phyloP scores from a whole-genome alignment of 2,329 filamentous ascomycete species.

The Colletotrichum agaves region DNA sequence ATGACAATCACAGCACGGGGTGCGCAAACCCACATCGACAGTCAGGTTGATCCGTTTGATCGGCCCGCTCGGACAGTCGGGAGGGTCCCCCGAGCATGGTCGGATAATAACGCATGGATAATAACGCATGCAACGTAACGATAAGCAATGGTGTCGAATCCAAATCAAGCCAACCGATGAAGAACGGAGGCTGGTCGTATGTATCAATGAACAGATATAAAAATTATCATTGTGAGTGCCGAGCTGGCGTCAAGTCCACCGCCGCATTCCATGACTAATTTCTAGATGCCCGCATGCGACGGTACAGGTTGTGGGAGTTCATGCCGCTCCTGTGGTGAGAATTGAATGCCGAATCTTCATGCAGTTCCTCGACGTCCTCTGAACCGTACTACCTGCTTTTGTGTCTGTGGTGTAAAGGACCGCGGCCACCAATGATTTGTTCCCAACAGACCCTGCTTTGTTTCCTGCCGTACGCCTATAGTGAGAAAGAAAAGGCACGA shows the following conservation, averaged over 20 bases:
- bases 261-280: not conserved
- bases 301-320: not conserved
- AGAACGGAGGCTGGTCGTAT: not conserved
- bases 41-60: constrained; percentile 5
- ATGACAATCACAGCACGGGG: constrained; percentile 16
- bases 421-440: constrained; percentile 4
- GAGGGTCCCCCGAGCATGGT: not conserved
- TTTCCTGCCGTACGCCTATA: constrained; percentile 31
- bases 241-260: not conserved
- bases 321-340: constrained; percentile 12
- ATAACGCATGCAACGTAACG: constrained; percentile 5
- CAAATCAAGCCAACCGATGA: not conserved
- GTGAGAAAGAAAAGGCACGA: constrained; percentile 3
- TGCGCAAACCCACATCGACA: not conserved
- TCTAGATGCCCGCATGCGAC: not conserved
- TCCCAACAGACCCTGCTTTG: constrained; percentile 6
- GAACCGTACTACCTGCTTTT: constrained; percentile 11
- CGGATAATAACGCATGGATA: constrained; percentile 18
- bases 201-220: not conserved
- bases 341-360: not conserved
- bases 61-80: constrained; percentile 21
- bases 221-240: constrained; percentile 27
- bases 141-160: not conserved
- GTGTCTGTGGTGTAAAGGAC: not conserved
- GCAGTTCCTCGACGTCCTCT: not conserved